Evolutionary conservation across 805 yeast species (phyloP), one percentile per base, ranked within the genome.

Genomic region (Candida jianshihensis): DNA sequence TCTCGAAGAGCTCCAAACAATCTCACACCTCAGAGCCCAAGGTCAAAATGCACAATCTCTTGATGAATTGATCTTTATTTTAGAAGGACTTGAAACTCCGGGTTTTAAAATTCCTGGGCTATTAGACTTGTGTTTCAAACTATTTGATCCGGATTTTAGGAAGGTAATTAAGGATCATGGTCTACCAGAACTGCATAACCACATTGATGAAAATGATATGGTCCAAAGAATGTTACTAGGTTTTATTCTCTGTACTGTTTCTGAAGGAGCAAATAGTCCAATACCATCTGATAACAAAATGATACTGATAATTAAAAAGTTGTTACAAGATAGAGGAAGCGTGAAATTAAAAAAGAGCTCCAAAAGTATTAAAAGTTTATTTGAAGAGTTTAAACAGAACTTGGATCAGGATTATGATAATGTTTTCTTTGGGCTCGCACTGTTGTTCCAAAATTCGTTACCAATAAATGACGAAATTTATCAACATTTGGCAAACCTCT

Each of bases 31-130:
- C 16, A 49, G 57, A 28, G 53, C 56, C 2, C 53, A 57, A 37
- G 73, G 73, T 3, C 52, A 53, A 18, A 49, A 50, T 13, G 40
- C 59, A 2, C 57, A 60, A 36, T 56, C 45, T 31, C 47, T 48
- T 30, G 66, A 64, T 34, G 68, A 65, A 22, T 39, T 59, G 24
- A 61, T 53, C n/a, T 63, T 61, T 36, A 34, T 64, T 6, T 25
- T 54, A 2, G 56, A 49, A 11, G 53, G 49, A 1, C 37, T 48
- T 11, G 34, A 51, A 1, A 31, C 48, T 2, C 37, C 38, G 6
- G 46, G 42, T 4, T 38, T 54, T 18, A 29, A 29, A 19, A 32
- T 44, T 4, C 30, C 41, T 4, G 28, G 40, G 0, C 14, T 61
- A 1, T 25, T 61, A 6, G 66, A 63, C 9, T 34, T 57, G 7